Percentiles rank a stretch among this genome's conserved stretches.
These are phyloP conservation scores for Suillus occidentalis DNA, from an alignment of 768 basidiomycete genomes.

Conservation along the genomic window DNA sequence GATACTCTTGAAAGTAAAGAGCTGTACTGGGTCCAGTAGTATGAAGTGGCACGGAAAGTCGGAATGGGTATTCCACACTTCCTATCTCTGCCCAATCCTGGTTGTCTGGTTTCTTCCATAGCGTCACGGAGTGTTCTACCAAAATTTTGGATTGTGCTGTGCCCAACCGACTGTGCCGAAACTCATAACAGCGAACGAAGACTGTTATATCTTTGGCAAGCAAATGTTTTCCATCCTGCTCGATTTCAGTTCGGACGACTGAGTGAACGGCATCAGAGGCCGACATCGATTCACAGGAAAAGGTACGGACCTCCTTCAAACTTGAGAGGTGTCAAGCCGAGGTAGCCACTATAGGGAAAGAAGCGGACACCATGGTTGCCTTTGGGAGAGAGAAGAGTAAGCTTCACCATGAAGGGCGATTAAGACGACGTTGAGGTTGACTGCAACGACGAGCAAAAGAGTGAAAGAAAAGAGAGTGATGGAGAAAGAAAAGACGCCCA, in stretches of 20 bases:
- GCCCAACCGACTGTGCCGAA: conserved; percentile 62
- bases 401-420: conserved; percentile 57
- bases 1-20: conserved; percentile 69
- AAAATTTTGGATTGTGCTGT: conserved; percentile 61
- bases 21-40: conserved; percentile 68
- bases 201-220: conserved; percentile 67
- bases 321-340: conserved; percentile 77
- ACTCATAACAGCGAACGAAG: conserved; percentile 83
- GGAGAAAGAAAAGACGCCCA: conserved; percentile 27
- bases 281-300: conserved; percentile 5
- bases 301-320: conserved; percentile 67
- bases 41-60: conserved; percentile 62
- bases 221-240: conserved; percentile 68
- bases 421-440: conserved; percentile 9
- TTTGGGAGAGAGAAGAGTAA: conserved; percentile 65
- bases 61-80: conserved; percentile 69
- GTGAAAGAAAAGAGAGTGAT: conserved; percentile 18
- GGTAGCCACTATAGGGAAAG: conserved; percentile 76
- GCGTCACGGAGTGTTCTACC: conserved; percentile 61
- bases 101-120: conserved; percentile 68
- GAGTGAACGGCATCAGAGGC: conserved; percentile 13
- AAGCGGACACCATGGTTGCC: conserved; percentile 69
- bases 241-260: conserved; percentile 73
- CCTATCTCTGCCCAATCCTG: conserved; percentile 61
- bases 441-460: conserved; percentile 10